phyloP scores from a whole-genome alignment of 2,329 filamentous ascomycete genomes.

The Pseudopyricularia javanii region DNA sequence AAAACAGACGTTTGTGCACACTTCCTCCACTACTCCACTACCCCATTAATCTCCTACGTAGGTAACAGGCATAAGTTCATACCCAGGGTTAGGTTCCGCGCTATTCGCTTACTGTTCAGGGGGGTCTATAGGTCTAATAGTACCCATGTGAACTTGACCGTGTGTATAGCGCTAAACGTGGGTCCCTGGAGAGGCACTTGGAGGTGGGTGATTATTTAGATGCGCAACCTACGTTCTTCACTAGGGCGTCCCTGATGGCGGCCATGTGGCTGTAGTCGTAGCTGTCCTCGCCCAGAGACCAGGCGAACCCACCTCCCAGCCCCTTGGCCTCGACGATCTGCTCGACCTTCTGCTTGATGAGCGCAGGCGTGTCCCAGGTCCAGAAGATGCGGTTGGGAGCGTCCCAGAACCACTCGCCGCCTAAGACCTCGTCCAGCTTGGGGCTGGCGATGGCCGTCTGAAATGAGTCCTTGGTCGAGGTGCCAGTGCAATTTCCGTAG shows the following conservation, averaged over 20 bases:
- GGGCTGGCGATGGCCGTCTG: conserved; percentile 25
- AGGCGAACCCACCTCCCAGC: conserved; percentile 39
- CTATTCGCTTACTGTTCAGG: too few relatives aligned
- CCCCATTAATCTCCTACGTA: too few relatives aligned
- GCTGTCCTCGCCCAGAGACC: conserved; percentile 38
- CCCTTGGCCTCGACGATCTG: conserved; percentile 25
- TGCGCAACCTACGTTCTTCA: not conserved
- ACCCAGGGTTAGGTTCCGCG: too few relatives aligned
- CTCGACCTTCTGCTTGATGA: conserved; percentile 33
- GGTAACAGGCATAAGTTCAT: too few relatives aligned
- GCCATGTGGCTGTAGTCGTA: conserved; percentile 14
- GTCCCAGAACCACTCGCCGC: conserved; percentile 45
- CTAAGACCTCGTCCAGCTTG: conserved; percentile 30
- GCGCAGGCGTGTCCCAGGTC: conserved; percentile 40
- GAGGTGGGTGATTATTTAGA: not conserved
- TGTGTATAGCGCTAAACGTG: not conserved
- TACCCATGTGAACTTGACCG: too few relatives aligned
- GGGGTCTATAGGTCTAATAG: too few relatives aligned
- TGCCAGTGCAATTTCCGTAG: conserved; percentile 10
- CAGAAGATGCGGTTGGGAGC: conserved; percentile 31
- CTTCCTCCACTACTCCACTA: too few relatives aligned
- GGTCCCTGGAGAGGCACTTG: too few relatives aligned
- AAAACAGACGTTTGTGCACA: too few relatives aligned
- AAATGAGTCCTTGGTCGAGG: conserved; percentile 20
- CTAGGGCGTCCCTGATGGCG: not conserved